These are phyloP conservation scores for Pholiota microspora DNA, from an alignment of 768 basidiomycete genomes.

Conservation along the genomic window DNA sequence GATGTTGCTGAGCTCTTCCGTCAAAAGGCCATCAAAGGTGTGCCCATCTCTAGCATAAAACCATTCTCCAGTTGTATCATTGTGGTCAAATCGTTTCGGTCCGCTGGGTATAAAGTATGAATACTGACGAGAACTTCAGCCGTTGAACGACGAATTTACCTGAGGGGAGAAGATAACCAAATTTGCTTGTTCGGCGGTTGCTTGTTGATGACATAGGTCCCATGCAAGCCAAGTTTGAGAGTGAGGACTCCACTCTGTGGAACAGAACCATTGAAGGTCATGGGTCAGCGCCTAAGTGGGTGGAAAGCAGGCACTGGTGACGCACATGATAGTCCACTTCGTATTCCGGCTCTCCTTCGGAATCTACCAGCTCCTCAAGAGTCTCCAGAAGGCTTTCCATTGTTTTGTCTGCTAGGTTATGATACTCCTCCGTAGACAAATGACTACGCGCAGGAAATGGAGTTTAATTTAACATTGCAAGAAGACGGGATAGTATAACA, in stretches of 20 bases:
- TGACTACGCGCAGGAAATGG: conserved; percentile 30
- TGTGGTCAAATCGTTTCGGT: conserved; percentile 89
- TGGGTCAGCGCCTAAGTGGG: conserved; percentile 1
- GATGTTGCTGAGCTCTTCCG: conserved; percentile 55
- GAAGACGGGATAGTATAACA: conserved; percentile 9
- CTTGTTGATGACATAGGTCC: conserved; percentile 96
- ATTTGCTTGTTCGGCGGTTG: conserved; percentile 98
- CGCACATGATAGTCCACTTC: conserved; percentile 91
- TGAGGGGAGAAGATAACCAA: conserved; percentile 88
- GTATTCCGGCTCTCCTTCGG: conserved; percentile 47
- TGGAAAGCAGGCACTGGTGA: background rate
- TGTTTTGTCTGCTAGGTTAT: conserved; percentile 66
- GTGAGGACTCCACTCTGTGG: conserved; percentile 88
- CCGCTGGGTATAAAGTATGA: conserved; percentile 50
- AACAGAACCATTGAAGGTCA: background rate
- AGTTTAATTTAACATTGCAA: background rate
- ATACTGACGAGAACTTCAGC: background rate
- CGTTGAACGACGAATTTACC: conserved; percentile 41
- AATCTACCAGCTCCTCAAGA: conserved; percentile 72
- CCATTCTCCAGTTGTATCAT: conserved; percentile 58
- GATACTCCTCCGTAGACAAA: conserved; percentile 65
- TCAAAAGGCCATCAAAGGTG: conserved; percentile 60
- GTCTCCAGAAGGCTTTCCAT: conserved; percentile 78
- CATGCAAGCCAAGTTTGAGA: conserved; percentile 67
- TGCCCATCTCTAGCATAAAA: conserved; percentile 69